phyloP scores from a whole-genome alignment of 2,329 filamentous ascomycete genomes.

The Colletotrichum graminicola region DNA sequence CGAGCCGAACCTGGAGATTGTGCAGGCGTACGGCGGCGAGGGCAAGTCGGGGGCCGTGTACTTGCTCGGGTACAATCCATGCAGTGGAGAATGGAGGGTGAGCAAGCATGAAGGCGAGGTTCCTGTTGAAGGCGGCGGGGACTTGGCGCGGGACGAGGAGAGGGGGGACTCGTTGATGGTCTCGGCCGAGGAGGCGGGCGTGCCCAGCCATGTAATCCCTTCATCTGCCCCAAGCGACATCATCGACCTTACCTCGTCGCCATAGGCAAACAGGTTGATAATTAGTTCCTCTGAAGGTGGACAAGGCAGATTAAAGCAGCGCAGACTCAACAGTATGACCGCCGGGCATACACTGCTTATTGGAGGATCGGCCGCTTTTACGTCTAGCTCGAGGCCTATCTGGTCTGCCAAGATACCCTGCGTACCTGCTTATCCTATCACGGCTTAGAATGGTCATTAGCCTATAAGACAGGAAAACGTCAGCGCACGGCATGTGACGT shows the following conservation, averaged over 20 bases:
- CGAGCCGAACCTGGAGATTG: constrained; percentile 55
- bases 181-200: constrained; percentile 14
- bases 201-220: background rate
- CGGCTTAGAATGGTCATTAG: too few species aligned
- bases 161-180: constrained; percentile 15
- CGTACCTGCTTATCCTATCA: too few species aligned
- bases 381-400: too few species aligned
- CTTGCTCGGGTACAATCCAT: constrained; percentile 49
- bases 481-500: too few species aligned
- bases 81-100: constrained; percentile 46
- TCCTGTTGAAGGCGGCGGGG: background rate
- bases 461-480: too few species aligned
- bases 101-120: background rate
- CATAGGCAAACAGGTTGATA: background rate
- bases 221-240: constrained; percentile 3
- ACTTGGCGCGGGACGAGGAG: background rate
- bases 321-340: too few species aligned
- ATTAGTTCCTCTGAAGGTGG: background rate
- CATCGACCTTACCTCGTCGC: constrained; percentile 13
- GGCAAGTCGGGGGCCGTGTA: constrained; percentile 41
- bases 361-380: too few species aligned
- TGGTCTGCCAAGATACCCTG: too few species aligned
- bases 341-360: background rate
- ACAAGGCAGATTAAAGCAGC: background rate
- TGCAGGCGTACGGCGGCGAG: constrained; percentile 41